A percentile compares a stretch with the other conserved stretches of the same genome.
phyloP scores from a whole-genome alignment of 1,139 yeast genomes.

The Ogataea hybrid region DNA sequence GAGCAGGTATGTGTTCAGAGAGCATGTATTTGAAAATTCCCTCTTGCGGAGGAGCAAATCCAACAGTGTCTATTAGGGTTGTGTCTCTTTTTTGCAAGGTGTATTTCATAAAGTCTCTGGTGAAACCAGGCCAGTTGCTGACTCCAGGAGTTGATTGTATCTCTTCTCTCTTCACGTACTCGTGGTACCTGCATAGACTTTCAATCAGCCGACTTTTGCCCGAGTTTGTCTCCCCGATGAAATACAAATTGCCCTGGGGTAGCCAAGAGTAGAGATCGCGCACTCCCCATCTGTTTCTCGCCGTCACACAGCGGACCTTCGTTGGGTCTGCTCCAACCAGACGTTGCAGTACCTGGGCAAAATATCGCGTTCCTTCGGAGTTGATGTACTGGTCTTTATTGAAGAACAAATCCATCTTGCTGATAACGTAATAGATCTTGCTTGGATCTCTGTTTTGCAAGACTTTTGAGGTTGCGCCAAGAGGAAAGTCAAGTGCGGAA shows the following conservation, averaged over 20 bases:
- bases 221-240: slow-evolving; percentile 71
- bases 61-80: not conserved
- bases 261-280: slow-evolving; percentile 35
- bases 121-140: slow-evolving; percentile 1
- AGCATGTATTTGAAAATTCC: not conserved
- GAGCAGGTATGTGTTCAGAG: not conserved
- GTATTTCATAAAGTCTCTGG: not conserved
- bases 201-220: slow-evolving; percentile 73
- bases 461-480: slow-evolving; percentile 45
- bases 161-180: not conserved
- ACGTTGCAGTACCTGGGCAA: slow-evolving; percentile 41
- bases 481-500: slow-evolving; percentile 70
- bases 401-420: slow-evolving; percentile 56
- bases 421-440: slow-evolving; percentile 50
- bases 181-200: slow-evolving; percentile 31
- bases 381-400: slow-evolving; percentile 34
- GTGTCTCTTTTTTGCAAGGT: not conserved
- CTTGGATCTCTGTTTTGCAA: slow-evolving; percentile 37
- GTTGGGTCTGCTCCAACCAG: slow-evolving; percentile 42
- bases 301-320: slow-evolving; percentile 51
- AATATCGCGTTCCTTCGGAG: slow-evolving; percentile 42
- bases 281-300: slow-evolving; percentile 52
- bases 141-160: not conserved
- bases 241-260: slow-evolving; percentile 45
- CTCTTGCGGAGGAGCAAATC: not conserved